Percentiles rank a stretch among this genome's conserved stretches.
Conservation (phyloP, 495 filamentous ascomycete genomes). For the Penicillium psychrofluorescens region DNA sequence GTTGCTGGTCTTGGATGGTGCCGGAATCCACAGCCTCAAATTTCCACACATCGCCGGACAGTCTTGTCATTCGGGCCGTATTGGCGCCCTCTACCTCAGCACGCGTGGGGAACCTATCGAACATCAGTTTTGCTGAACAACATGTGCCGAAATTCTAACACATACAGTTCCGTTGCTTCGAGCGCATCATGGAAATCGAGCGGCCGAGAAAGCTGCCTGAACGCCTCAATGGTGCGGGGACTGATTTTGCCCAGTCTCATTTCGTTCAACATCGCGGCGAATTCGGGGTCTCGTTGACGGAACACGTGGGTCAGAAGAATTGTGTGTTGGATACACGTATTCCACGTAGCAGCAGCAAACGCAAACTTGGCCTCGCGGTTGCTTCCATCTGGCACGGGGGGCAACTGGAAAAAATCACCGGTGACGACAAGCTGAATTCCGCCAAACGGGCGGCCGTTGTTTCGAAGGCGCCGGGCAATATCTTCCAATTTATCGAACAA, state of each 20-base stretch:
- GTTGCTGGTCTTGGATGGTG: constrained; percentile 51
- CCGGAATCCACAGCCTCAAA: constrained; percentile 76
- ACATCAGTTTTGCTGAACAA: constrained; percentile 26
- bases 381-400: constrained; percentile 74
- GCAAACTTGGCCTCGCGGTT: constrained; percentile 74
- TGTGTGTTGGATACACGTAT: constrained; percentile 86
- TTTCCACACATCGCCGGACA: constrained; percentile 58
- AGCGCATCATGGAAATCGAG: constrained; percentile 68
- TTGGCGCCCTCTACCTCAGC: constrained; percentile 87
- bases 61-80: constrained; percentile 56
- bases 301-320: constrained; percentile 95
- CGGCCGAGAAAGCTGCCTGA: constrained; percentile 61
- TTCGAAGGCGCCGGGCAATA: constrained; percentile 71
- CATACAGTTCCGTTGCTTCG: constrained; percentile 82
- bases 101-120: constrained; percentile 74
- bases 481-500: constrained; percentile 93
- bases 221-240: constrained; percentile 59
- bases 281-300: constrained; percentile 87
- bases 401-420: constrained; percentile 95
- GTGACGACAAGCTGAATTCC: constrained; percentile 95
- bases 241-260: constrained; percentile 84
- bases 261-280: constrained; percentile 93
- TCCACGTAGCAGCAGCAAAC: constrained; percentile 88
- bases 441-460: constrained; percentile 88
- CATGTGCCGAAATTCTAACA: not conserved